These are phyloP conservation scores for Pelargonium australe DNA, from an alignment of 441 rosid species.

Conservation along the genomic window DNA sequence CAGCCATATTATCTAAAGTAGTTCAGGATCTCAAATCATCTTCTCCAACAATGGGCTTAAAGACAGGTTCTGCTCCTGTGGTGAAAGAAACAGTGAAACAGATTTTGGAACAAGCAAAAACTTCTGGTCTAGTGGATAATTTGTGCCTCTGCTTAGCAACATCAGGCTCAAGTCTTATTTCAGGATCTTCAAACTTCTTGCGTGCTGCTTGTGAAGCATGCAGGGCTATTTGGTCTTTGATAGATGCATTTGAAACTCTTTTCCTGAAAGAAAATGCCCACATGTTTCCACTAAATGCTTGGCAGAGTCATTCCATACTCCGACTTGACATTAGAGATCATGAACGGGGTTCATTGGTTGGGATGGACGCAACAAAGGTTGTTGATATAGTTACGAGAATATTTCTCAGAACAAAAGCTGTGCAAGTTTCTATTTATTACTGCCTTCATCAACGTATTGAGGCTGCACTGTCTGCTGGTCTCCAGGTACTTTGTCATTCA, in stretches of 20 bases:
- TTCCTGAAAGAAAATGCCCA: slow-evolving; percentile 39
- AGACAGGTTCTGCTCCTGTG: slow-evolving; percentile 37
- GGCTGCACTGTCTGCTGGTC: slow-evolving; percentile 47
- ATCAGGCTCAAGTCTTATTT: slow-evolving; percentile 69
- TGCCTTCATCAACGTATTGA: slow-evolving; percentile 80
- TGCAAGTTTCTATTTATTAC: slow-evolving; percentile 65
- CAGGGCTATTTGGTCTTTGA: slow-evolving; percentile 66
- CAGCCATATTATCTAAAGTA: slow-evolving; percentile 53
- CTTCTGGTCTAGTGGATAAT: slow-evolving; percentile 68
- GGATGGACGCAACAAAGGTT: slow-evolving; percentile 56
- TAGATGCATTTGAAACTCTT: slow-evolving; percentile 59
- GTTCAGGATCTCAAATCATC: slow-evolving; percentile 48
- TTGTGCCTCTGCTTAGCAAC: slow-evolving; percentile 75
- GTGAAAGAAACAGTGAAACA: slow-evolving; percentile 42
- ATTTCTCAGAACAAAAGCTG: slow-evolving; percentile 68
- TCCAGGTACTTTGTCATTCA: slow-evolving; percentile 55
- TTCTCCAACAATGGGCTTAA: slow-evolving; percentile 29
- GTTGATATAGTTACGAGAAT: slow-evolving; percentile 66
- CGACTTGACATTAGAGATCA: slow-evolving; percentile 55
- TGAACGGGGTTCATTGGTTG: slow-evolving; percentile 48
- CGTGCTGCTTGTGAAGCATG: slow-evolving; percentile 82
- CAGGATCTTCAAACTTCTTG: slow-evolving; percentile 73
- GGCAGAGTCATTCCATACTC: slow-evolving; percentile 41
- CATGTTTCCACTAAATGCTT: slow-evolving; percentile 67
- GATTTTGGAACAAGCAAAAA: slow-evolving; percentile 72